Percentiles rank a stretch among this genome's conserved stretches.
Conservation (phyloP, 2,329 filamentous ascomycete genomes). For the Dactylella cylindrospora region DNA sequence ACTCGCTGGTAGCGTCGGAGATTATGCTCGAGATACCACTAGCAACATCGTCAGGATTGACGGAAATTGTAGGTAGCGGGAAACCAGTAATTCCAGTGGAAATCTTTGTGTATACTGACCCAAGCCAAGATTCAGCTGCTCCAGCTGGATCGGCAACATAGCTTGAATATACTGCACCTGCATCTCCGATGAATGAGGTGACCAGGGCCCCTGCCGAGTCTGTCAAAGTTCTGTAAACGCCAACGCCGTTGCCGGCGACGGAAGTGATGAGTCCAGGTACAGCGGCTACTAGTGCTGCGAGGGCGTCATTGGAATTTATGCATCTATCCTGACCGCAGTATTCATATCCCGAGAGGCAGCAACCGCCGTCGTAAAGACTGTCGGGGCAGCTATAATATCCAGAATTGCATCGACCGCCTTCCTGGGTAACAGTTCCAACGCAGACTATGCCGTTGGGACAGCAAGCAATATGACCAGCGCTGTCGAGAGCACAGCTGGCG, state of each 20-base stretch:
- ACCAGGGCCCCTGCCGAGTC: conserved; percentile 13
- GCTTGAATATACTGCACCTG: conserved; percentile 26
- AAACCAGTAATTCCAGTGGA: conserved; percentile 25
- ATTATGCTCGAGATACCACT: conserved; percentile 7
- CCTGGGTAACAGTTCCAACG: conserved; percentile 28
- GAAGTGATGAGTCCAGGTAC: conserved; percentile 33
- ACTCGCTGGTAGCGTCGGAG: conserved; percentile 4
- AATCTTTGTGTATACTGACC: conserved; percentile 5
- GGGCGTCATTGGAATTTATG: conserved; percentile 29
- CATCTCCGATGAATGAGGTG: conserved; percentile 27
- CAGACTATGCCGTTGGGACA: conserved; percentile 39
- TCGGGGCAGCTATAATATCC: conserved; percentile 32
- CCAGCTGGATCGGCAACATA: conserved; percentile 34
- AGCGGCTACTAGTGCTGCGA: conserved; percentile 18
- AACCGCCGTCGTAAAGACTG: conserved; percentile 24
- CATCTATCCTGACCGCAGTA: conserved; percentile 32
- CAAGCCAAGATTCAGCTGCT: conserved; percentile 22
- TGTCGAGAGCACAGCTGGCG: conserved; percentile 29
- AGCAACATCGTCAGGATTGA: too few species aligned
- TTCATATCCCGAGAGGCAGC: conserved; percentile 35
- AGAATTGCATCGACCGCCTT: conserved; percentile 20
- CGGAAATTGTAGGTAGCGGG: conserved; percentile 22
- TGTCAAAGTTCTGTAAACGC: conserved; percentile 27
- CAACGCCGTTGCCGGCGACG: conserved; percentile 19
- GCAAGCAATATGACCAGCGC: conserved; percentile 36